phyloP scores from a whole-genome alignment of 2,329 filamentous ascomycete genomes.

The Raffaelea albimanens region DNA sequence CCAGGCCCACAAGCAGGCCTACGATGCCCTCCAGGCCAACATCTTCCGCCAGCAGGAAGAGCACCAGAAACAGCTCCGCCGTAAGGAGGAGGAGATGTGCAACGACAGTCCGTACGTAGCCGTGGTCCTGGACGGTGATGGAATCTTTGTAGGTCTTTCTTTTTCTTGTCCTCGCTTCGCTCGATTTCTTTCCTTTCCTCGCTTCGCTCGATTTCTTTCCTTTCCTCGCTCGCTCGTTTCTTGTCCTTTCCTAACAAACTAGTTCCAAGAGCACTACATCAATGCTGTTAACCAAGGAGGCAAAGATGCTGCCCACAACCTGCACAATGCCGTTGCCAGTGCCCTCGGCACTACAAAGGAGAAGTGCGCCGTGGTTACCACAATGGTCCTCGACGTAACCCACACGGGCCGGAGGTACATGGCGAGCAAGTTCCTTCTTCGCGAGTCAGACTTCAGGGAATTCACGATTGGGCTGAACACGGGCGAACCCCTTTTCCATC shows the following conservation, averaged over 20 bases:
- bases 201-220: not conserved
- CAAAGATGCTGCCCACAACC: constrained; percentile 24
- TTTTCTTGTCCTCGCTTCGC: not conserved
- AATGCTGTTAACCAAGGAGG: constrained; percentile 46
- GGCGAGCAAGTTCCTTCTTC: constrained; percentile 36
- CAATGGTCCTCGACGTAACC: constrained; percentile 44
- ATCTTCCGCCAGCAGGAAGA: too few species aligned
- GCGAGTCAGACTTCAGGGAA: constrained; percentile 37
- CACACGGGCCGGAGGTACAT: constrained; percentile 40
- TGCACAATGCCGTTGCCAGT: constrained; percentile 22
- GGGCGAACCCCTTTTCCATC: constrained; percentile 50
- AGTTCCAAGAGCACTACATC: constrained; percentile 51
- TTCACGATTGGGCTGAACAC: constrained; percentile 54
- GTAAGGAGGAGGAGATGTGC: too few species aligned
- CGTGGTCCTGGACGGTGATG: too few species aligned
- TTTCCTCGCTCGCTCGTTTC: constrained; percentile 9
- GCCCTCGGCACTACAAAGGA: constrained; percentile 32
- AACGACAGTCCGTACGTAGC: too few species aligned
- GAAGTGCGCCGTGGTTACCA: constrained; percentile 38
- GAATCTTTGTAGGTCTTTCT: not conserved
- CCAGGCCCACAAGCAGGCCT: too few species aligned
- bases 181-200: not conserved
- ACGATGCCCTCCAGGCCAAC: too few species aligned
- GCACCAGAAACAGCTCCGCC: too few species aligned
- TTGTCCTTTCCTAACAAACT: not conserved